A percentile compares a stretch with the other conserved stretches of the same genome.
Evolutionary conservation across 495 filamentous ascomycete species (phyloP).

Genomic region (Glarea lozoyensis): DNA sequence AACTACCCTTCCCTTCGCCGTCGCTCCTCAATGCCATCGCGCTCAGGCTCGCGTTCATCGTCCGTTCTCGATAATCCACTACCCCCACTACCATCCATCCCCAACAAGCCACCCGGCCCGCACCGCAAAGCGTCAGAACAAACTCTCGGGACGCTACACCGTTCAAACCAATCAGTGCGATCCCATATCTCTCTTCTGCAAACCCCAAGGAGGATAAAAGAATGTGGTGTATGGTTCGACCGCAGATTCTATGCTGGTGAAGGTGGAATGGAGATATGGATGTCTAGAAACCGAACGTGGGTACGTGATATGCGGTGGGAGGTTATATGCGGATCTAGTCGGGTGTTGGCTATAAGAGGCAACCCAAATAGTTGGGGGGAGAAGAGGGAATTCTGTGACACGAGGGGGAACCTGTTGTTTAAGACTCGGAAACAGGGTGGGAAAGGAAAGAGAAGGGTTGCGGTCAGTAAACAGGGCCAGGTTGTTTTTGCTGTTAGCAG

Average conservation of each 20-base stretch:
- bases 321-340: neutral
- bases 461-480: neutral
- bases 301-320: neutral
- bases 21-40: neutral
- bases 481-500: slow-evolving; percentile 5
- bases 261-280: neutral
- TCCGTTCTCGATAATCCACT: neutral
- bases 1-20: neutral
- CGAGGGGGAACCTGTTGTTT: neutral
- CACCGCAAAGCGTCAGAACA: no score
- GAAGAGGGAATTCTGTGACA: neutral
- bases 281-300: neutral
- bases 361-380: neutral
- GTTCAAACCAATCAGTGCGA: no score
- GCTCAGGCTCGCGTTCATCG: neutral
- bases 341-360: neutral
- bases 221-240: neutral
- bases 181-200: neutral
- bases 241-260: neutral
- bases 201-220: neutral
- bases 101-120: no score
- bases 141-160: neutral
- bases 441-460: neutral
- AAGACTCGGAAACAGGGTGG: neutral
- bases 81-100: neutral